Evolutionary conservation across 75 land plant species (phyloP).

Genomic region (Gnetum montanum): DNA sequence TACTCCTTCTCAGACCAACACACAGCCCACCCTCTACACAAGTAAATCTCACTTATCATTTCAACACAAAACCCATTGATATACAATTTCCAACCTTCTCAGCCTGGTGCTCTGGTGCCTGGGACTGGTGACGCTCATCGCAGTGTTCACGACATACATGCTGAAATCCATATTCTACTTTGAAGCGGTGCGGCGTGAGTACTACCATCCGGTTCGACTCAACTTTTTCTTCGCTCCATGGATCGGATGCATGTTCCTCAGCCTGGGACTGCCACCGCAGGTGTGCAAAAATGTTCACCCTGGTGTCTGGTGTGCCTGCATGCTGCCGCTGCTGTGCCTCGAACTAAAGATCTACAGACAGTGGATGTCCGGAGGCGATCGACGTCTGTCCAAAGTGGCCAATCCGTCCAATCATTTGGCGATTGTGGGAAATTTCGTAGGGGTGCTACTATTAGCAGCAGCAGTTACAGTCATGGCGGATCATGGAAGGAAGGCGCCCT

Average conservation of each 20-base stretch:
- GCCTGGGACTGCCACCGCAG: conserved; percentile 49
- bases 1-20: too few relatives aligned
- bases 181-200: conserved; percentile 83
- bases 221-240: conserved; percentile 92
- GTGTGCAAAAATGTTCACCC: conserved; percentile 25
- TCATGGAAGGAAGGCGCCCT: conserved; percentile 43
- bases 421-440: conserved; percentile 48
- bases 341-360: conserved; percentile 68
- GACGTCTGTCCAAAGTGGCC: conserved; percentile 42
- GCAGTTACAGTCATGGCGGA: conserved; percentile 43
- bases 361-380: conserved; percentile 49
- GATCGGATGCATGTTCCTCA: conserved; percentile 57
- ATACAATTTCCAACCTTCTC: conserved; percentile 29
- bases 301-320: conserved; percentile 54
- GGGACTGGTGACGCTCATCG: conserved; percentile 22
- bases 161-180: conserved; percentile 64
- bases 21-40: too few relatives aligned
- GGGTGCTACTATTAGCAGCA: conserved; percentile 24
- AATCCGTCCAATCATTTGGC: conserved; percentile 62
- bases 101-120: conserved; percentile 56
- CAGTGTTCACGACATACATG: conserved; percentile 27
- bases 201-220: conserved; percentile 68
- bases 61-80: too few relatives aligned
- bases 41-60: too few relatives aligned
- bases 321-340: conserved; percentile 53